phyloP scores from a whole-genome alignment of 305 asterid genomes.

The Petunia hybrid region DNA sequence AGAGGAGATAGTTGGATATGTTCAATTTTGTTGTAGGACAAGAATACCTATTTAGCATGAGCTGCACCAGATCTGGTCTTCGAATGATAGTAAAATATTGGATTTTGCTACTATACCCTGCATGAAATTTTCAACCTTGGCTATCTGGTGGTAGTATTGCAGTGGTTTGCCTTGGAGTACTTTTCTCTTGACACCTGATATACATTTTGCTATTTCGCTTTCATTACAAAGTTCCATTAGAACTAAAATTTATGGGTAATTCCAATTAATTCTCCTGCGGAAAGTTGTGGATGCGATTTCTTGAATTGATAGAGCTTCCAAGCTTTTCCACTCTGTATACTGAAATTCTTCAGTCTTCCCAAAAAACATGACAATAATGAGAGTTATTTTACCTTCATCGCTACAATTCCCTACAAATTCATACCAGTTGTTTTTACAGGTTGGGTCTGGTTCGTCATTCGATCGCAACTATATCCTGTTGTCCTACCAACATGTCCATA shows the following conservation, averaged over 20 bases:
- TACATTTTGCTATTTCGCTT: not conserved
- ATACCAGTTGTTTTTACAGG: constrained; percentile 53
- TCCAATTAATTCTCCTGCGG: too few relatives aligned
- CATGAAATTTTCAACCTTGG: too few relatives aligned
- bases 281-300: too few relatives aligned
- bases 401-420: constrained; percentile 72
- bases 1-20: constrained; percentile 34
- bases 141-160: not conserved
- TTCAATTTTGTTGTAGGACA: constrained; percentile 43
- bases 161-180: not conserved
- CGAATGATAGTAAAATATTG: not conserved
- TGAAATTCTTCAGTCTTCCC: constrained; percentile 71
- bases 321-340: constrained; percentile 63
- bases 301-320: constrained; percentile 51
- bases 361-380: constrained; percentile 69
- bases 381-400: constrained; percentile 63
- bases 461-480: constrained; percentile 71
- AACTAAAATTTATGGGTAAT: too few relatives aligned
- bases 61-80: constrained; percentile 34
- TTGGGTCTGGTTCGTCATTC: constrained; percentile 50
- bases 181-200: not conserved
- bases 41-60: constrained; percentile 31
- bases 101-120: not conserved
- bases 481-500: constrained; percentile 84
- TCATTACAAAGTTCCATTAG: too few relatives aligned